These are phyloP conservation scores for Histomonas meleagridis DNA, from an alignment of 208 protist species.

Conservation along the genomic window DNA sequence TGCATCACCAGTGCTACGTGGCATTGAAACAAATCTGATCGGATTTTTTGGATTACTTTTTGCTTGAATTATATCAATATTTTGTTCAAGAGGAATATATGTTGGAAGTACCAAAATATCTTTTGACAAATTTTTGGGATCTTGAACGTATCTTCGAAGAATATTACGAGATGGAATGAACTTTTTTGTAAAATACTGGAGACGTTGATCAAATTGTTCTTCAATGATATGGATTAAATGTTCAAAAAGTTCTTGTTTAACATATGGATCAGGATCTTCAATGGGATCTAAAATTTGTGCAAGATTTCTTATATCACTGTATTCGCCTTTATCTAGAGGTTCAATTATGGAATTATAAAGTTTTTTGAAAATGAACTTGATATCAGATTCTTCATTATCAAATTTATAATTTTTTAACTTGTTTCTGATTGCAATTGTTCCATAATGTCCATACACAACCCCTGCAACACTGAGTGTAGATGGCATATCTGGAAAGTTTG, in stretches of 20 bases:
- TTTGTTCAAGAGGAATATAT: background rate
- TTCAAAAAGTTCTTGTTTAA: slow-evolving; percentile 31
- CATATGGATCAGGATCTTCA: slow-evolving; percentile 22
- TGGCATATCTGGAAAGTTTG: background rate
- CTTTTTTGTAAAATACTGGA: background rate
- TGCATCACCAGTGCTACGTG: background rate
- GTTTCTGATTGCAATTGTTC: background rate
- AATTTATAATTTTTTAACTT: background rate
- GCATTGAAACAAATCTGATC: background rate
- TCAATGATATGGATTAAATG: background rate
- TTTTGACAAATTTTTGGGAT: background rate
- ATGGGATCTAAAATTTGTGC: background rate
- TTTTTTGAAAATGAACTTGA: background rate
- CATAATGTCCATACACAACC: background rate
- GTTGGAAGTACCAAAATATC: background rate
- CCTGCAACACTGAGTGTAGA: background rate
- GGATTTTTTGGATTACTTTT: background rate
- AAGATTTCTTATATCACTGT: background rate
- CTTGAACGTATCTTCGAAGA: background rate
- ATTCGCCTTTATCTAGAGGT: background rate
- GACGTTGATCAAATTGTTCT: slow-evolving; percentile 11
- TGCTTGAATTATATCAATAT: background rate
- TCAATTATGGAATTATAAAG: background rate
- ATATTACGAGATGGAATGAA: background rate
- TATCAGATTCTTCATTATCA: background rate